Percentiles rank a stretch among this genome's conserved stretches.
These are phyloP conservation scores for Aspergillus pseudotamarii DNA, from an alignment of 2,329 filamentous ascomycete genomes.

Conservation along the genomic window DNA sequence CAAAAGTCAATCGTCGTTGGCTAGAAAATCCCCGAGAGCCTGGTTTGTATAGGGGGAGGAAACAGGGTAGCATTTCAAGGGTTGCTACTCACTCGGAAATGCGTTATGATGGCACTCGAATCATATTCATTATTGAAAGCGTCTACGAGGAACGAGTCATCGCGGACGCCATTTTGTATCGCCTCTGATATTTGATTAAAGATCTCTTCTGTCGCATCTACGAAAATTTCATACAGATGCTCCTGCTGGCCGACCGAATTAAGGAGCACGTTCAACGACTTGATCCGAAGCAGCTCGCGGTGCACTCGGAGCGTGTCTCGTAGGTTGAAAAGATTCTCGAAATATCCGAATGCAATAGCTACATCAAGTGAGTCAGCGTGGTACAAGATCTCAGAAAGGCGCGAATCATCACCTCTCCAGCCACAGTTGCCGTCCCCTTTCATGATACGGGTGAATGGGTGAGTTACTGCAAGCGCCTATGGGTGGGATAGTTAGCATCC, in stretches of 20 bases:
- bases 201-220: conserved; percentile 71
- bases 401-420: conserved; percentile 80
- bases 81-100: conserved; percentile 62
- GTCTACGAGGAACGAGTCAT: conserved; percentile 60
- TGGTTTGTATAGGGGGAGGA: not conserved
- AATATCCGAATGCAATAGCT: conserved; percentile 94
- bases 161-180: conserved; percentile 60
- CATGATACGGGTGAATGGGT: conserved; percentile 84
- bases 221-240: conserved; percentile 79
- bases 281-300: conserved; percentile 72
- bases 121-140: conserved; percentile 73
- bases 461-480: conserved; percentile 78
- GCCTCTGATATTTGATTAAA: conserved; percentile 64
- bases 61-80: not conserved
- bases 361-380: conserved; percentile 20
- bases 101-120: conserved; percentile 80
- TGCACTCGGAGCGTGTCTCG: conserved; percentile 67
- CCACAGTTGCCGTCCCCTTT: conserved; percentile 95
- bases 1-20: conserved; percentile 19
- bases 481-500: conserved; percentile 18
- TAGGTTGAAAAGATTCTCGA: conserved; percentile 75
- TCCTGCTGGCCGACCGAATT: conserved; percentile 68
- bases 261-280: conserved; percentile 70
- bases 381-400: conserved; percentile 10
- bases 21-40: conserved; percentile 17